A percentile compares a stretch with the other conserved stretches of the same genome.
phyloP scores from a whole-genome alignment of 495 filamentous ascomycete species.

The Jackrogersella multiformis region DNA sequence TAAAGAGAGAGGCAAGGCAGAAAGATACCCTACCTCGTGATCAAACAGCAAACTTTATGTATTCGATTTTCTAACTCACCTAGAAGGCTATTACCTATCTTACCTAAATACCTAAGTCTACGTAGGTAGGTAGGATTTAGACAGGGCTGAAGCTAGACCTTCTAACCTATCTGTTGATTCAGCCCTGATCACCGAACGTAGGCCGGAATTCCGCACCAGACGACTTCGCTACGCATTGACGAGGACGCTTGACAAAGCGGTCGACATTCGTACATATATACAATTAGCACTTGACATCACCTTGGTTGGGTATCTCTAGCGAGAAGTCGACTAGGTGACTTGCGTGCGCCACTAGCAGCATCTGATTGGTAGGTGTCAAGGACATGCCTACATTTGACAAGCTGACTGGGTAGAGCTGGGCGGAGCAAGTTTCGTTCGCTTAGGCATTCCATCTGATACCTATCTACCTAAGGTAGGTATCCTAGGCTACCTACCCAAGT shows the following conservation, averaged over 20 bases:
- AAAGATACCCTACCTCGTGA: constrained; percentile 4
- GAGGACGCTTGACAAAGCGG: constrained; percentile 1
- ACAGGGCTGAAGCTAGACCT: constrained; percentile 25
- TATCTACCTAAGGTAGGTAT: too few relatives aligned
- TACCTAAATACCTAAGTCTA: too few relatives aligned
- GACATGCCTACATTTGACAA: neutral
- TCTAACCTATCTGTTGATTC: constrained; percentile 12
- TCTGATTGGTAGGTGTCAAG: constrained; percentile 25
- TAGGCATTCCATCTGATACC: constrained; percentile 16
- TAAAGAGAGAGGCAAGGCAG: constrained; percentile 15
- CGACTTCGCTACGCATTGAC: neutral
- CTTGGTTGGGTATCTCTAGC: neutral
- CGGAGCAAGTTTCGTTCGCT: constrained; percentile 23
- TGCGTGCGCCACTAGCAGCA: constrained; percentile 12
- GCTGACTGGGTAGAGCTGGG: constrained; percentile 21
- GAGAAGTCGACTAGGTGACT: neutral
- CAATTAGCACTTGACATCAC: neutral
- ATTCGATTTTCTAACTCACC: constrained; percentile 7
- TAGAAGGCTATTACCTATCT: neutral
- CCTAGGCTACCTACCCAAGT: too few relatives aligned
- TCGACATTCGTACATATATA: neutral
- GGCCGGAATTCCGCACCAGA: constrained; percentile 5
- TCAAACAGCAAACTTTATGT: neutral
- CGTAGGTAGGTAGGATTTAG: too few relatives aligned
- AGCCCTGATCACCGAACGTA: constrained; percentile 39